These are phyloP conservation scores for Polytrichum commune DNA, from an alignment of 225 moss, liverwort and hornwort genomes.

Conservation along the genomic window DNA sequence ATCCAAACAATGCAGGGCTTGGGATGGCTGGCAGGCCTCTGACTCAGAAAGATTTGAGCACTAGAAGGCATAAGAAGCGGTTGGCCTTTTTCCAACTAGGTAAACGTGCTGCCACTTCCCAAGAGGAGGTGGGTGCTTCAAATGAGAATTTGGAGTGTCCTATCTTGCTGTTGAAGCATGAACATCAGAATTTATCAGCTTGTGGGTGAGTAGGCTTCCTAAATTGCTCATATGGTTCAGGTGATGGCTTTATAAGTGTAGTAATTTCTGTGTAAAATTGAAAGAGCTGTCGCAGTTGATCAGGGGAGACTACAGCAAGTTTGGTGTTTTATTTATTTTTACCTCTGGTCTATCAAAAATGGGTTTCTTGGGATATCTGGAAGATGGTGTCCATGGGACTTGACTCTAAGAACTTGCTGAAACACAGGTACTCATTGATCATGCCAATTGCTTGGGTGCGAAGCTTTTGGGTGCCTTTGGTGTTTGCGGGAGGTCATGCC, in stretches of 20 bases:
- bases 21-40: slow-evolving; percentile 23
- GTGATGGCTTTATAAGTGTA: too few species aligned
- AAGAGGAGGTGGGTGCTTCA: slow-evolving; percentile 7
- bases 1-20: slow-evolving; percentile 14
- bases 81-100: slow-evolving; percentile 37
- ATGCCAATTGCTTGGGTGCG: slow-evolving; percentile 85
- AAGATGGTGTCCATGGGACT: too few species aligned
- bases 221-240: not conserved
- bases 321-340: too few species aligned
- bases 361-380: too few species aligned
- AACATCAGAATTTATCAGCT: slow-evolving; percentile 25
- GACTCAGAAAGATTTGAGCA: slow-evolving; percentile 66
- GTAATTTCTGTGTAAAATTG: too few species aligned
- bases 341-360: too few species aligned
- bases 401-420: not conserved
- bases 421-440: slow-evolving; percentile 78
- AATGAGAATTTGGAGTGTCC: slow-evolving; percentile 45
- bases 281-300: too few species aligned
- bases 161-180: slow-evolving; percentile 69
- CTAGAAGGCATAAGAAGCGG: slow-evolving; percentile 57
- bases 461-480: slow-evolving; percentile 91
- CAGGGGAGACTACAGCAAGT: too few species aligned
- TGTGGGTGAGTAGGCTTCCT: slow-evolving; percentile 45
- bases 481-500: slow-evolving; percentile 92
- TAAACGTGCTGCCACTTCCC: slow-evolving; percentile 11